phyloP scores from a whole-genome alignment of 352 stramenopile species.

The Elongisporangium undulatum region DNA sequence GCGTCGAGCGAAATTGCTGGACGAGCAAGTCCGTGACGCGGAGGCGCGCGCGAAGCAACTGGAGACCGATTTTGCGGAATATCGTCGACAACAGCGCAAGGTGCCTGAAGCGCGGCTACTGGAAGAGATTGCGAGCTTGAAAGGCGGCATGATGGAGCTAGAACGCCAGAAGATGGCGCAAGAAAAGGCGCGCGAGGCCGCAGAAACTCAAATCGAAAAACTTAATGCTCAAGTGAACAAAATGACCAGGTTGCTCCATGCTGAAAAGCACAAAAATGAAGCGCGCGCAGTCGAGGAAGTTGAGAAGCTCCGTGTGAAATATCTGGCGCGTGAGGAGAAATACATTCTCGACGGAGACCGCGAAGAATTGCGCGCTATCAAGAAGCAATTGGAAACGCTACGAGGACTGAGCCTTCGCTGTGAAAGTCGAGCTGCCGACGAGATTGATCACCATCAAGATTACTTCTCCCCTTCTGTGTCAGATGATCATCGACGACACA shows the following conservation, averaged over 20 bases:
- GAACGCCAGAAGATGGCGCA: constrained; percentile 56
- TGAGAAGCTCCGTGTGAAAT: constrained; percentile 78
- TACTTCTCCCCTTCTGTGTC: background rate
- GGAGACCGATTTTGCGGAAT: constrained; percentile 65
- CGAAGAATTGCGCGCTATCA: constrained; percentile 76
- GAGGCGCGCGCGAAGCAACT: constrained; percentile 50
- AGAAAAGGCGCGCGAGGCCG: constrained; percentile 29
- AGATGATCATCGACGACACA: background rate
- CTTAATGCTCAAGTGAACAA: constrained; percentile 59
- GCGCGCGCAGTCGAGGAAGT: constrained; percentile 53
- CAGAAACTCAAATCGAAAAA: constrained; percentile 25
- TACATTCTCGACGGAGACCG: constrained; percentile 77
- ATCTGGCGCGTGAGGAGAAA: constrained; percentile 72
- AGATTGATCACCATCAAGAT: background rate
- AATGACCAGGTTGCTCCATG: constrained; percentile 39
- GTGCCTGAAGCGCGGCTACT: constrained; percentile 61
- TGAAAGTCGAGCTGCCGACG: background rate
- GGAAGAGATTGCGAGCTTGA: constrained; percentile 64
- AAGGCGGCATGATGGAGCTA: constrained; percentile 45
- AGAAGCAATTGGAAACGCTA: constrained; percentile 74
- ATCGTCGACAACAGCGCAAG: constrained; percentile 68
- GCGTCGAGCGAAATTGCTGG: constrained; percentile 28
- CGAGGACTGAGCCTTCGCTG: constrained; percentile 36
- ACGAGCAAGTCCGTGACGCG: constrained; percentile 36
- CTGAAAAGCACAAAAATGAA: constrained; percentile 74